Evolutionary conservation across 805 yeast genomes (phyloP), one percentile per base, ranked within the genome.

Genomic region (Barnettozyma vustinii): DNA sequence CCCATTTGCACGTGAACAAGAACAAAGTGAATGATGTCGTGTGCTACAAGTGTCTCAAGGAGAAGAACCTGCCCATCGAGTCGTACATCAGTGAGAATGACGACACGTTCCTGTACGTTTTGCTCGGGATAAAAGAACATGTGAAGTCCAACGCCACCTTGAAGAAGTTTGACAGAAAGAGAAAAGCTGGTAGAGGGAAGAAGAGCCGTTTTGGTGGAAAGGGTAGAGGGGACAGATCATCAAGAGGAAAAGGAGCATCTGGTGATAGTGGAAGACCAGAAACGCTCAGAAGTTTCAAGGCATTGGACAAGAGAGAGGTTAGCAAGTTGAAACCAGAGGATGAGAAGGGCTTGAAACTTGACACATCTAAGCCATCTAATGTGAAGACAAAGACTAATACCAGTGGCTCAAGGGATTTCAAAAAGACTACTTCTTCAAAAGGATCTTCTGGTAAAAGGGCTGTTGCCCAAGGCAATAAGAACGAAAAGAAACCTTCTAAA

Each of bases 101-200:
- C 48, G 79, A 75, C 13, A 67, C 58, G 19, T 80, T 80, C 51
- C 60, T 80, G 18, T 73, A 67, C 44, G 72, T 66, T 13, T 64
- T 75, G 25, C 61, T 80, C 27, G 81, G 81, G 0, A 68, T 79
- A 37, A 75, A 73, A 53, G 83, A 70, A 43, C 52, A 47, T 36
- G 50, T 46, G 25, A 56, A 57, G 44, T 16, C 32, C 20, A 25
- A n/a, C 18, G 18, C 53, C 9, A 6, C 52, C 8, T 30, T 27
- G 37, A 47, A 40, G 32, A 51, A 47, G 39, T 43, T 51, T 26
- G 53, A 44, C 19, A 60, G 67, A 51, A 63, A 56, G 49, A 66
- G 74, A 48, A 68, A 70, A 44, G 55, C 60, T 27, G 72, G 75
- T 7, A 69, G 71, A 52, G 61, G 67, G n/a, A 56, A 48, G 44